phyloP scores from a whole-genome alignment of 129 eudicot species.

The Smallanthus sonchifolius region DNA sequence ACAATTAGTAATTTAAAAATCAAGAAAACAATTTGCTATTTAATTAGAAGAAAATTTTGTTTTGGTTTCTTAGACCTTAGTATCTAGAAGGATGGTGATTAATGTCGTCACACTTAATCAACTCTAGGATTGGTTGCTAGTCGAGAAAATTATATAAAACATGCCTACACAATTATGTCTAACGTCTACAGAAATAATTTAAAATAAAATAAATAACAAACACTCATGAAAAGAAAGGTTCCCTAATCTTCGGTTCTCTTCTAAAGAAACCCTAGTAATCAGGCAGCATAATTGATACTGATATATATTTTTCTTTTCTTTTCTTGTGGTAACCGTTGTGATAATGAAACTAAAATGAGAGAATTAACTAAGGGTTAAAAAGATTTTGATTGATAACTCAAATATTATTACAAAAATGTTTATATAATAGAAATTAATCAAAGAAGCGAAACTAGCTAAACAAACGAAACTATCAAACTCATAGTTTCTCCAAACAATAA shows the following conservation, averaged over 20 bases:
- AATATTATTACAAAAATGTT: no score
- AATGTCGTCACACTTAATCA: not conserved
- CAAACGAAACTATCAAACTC: no score
- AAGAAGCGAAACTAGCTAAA: no score
- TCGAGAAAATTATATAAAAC: not conserved
- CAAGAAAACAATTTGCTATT: not conserved
- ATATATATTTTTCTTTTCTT: not conserved
- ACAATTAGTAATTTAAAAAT: not conserved
- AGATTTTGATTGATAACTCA: no score
- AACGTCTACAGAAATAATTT: not conserved
- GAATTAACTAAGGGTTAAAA: no score
- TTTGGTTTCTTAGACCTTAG: not conserved
- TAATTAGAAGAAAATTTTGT: not conserved
- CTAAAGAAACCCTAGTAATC: constrained; percentile 26
- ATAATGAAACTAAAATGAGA: no score
- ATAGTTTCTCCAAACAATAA: no score
- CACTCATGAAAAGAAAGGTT: constrained; percentile 14
- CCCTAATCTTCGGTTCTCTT: constrained; percentile 26
- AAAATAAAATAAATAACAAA: not conserved
- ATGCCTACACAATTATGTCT: not conserved
- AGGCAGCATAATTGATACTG: constrained; percentile 29
- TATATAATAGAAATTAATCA: no score
- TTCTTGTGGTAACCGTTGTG: no score
- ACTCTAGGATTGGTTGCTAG: not conserved
- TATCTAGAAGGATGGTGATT: constrained; percentile 18